Evolutionary conservation across 208 protist genomes (phyloP).

Genomic region (Leishmania mexicana): DNA sequence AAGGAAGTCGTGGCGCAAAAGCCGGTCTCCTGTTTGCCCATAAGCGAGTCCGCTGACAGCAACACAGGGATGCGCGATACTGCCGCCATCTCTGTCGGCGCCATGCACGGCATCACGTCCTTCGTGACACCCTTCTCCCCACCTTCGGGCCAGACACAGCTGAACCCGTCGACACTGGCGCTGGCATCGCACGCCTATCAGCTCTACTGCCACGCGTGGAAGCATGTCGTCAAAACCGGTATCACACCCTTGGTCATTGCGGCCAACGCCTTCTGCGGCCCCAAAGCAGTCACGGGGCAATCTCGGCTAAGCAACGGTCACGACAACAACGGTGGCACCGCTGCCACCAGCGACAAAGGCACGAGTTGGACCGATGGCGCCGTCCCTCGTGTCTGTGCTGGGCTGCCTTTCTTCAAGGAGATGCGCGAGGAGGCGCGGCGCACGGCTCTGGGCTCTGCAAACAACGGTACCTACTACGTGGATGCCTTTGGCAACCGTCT

Average conservation of each 20-base stretch:
- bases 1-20: neutral
- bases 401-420: constrained; percentile 49
- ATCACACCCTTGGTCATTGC: constrained; percentile 19
- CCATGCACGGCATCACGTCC: neutral
- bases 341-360: constrained; percentile 1
- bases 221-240: constrained; percentile 25
- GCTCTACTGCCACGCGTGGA: constrained; percentile 37
- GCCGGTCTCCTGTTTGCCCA: neutral
- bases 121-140: neutral
- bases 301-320: neutral
- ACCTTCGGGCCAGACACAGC: neutral
- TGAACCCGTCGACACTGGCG: neutral
- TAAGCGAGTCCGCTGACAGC: neutral
- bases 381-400: constrained; percentile 28
- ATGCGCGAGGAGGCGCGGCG: constrained; percentile 41
- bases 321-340: neutral
- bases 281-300: neutral
- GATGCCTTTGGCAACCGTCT: constrained; percentile 77
- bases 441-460: constrained; percentile 38
- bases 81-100: neutral
- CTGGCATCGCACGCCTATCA: constrained; percentile 29
- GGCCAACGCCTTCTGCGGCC: constrained; percentile 20
- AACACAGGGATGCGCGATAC: neutral
- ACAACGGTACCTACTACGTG: constrained; percentile 37
- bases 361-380: constrained; percentile 4